These are phyloP conservation scores for Zymoseptoria ardabiliae DNA, from an alignment of 2,329 filamentous ascomycete species.

Conservation along the genomic window DNA sequence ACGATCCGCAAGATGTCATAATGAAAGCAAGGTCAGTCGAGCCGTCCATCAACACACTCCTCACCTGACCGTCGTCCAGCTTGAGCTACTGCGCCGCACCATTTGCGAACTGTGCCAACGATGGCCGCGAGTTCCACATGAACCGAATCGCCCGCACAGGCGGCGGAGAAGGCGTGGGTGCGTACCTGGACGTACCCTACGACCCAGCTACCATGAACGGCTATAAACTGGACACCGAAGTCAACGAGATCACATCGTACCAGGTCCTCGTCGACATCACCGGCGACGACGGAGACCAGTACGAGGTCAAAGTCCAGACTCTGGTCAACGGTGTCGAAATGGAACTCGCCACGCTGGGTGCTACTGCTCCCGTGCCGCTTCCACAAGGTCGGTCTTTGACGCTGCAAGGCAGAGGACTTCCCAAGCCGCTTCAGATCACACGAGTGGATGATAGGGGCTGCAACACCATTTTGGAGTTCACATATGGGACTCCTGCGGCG, in stretches of 20 bases:
- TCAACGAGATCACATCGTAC: slow-evolving; percentile 1
- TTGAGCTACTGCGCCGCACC: slow-evolving; percentile 2
- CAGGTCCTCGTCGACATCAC: slow-evolving; percentile 5
- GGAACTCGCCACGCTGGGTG: not conserved
- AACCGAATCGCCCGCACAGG: not conserved
- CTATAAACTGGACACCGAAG: slow-evolving; percentile 5
- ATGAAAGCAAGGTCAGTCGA: not conserved
- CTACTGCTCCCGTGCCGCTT: not conserved
- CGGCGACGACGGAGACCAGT: slow-evolving; percentile 2
- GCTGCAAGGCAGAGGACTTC: not conserved
- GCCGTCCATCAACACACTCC: not conserved
- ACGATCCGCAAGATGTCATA: slow-evolving; percentile 1
- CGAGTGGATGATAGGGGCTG: not conserved
- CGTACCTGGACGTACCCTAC: not conserved
- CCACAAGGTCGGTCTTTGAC: not conserved
- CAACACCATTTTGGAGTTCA: slow-evolving; percentile 2
- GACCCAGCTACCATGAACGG: slow-evolving; percentile 1
- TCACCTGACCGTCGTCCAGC: not conserved
- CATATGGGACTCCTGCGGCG: not conserved
- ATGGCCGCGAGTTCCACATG: slow-evolving; percentile 9
- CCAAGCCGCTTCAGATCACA: slow-evolving; percentile 1
- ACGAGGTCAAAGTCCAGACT: slow-evolving; percentile 1
- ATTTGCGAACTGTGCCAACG: slow-evolving; percentile 4
- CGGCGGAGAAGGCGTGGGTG: not conserved
- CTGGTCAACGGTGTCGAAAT: not conserved